Percentiles rank a stretch among this genome's conserved stretches.
phyloP scores from a whole-genome alignment of 352 stramenopile genomes.

The Phytophthora brassicae region DNA sequence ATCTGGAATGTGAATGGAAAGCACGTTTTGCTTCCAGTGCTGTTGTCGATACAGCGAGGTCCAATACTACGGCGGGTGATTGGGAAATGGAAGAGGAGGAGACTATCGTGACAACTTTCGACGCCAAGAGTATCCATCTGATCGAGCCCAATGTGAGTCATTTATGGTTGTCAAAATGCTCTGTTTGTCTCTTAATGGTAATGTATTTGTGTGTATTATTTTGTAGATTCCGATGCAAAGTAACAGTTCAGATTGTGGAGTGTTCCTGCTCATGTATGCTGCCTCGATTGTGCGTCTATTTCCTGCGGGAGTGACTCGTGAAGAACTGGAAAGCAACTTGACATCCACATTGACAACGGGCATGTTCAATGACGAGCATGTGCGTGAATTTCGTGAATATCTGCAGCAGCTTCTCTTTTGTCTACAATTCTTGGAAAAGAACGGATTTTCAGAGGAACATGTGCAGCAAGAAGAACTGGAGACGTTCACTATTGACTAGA shows the following conservation, averaged over 20 bases:
- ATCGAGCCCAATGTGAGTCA: conserved; percentile 77
- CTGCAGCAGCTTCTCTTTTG: conserved; percentile 75
- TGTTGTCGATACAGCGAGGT: conserved; percentile 1
- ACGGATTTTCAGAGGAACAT: conserved; percentile 41
- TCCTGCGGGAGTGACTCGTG: conserved; percentile 47
- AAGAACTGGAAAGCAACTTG: conserved; percentile 57
- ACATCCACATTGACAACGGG: conserved; percentile 42
- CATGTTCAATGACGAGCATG: conserved; percentile 73
- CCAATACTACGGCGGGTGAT: background rate
- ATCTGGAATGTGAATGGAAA: conserved; percentile 85
- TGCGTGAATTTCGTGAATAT: conserved; percentile 79
- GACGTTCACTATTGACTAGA: conserved; percentile 54
- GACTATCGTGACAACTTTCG: conserved; percentile 46
- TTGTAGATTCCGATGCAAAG: conserved; percentile 88
- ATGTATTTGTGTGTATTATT: background rate
- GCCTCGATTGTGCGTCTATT: conserved; percentile 63
- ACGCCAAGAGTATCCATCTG: conserved; percentile 54
- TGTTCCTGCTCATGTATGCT: conserved; percentile 84
- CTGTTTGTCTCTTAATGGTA: background rate
- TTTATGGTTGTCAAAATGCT: background rate
- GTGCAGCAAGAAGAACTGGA: conserved; percentile 66
- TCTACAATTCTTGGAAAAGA: conserved; percentile 58
- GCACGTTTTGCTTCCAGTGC: conserved; percentile 28
- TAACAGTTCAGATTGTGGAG: conserved; percentile 94
- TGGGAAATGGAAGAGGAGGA: conserved; percentile 16